Evolutionary conservation across 768 basidiomycete species (phyloP).

Genomic region (Phaeotremella skinneri): DNA sequence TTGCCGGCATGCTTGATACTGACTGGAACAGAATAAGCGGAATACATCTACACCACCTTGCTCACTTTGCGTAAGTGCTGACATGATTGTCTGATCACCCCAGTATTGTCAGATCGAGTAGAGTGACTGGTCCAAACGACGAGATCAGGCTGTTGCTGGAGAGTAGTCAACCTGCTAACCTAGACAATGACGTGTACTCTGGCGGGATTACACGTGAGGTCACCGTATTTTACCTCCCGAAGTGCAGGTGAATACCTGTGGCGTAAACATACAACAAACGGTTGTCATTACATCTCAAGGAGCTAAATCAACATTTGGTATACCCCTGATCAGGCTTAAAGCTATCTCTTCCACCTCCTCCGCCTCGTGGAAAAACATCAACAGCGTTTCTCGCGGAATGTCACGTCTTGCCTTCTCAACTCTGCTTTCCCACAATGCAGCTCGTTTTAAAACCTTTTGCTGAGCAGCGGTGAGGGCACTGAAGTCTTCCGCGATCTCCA

Average conservation of each 20-base stretch:
- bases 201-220: too few relatives aligned
- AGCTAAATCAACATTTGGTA: not conserved
- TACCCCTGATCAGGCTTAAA: not conserved
- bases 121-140: too few relatives aligned
- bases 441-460: conserved; percentile 21
- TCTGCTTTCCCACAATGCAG: conserved; percentile 16
- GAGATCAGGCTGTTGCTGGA: too few relatives aligned
- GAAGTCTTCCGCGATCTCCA: not conserved
- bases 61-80: not conserved
- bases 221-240: too few relatives aligned
- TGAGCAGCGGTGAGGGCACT: conserved; percentile 13
- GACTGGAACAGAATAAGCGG: conserved; percentile 53
- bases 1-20: conserved; percentile 90
- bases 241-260: not conserved
- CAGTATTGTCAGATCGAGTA: too few relatives aligned
- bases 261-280: not conserved
- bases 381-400: conserved; percentile 4
- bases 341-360: conserved; percentile 10
- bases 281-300: not conserved
- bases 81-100: not conserved
- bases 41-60: conserved; percentile 1
- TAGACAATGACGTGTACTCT: too few relatives aligned
- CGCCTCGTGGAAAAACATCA: conserved; percentile 9
- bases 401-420: conserved; percentile 2
- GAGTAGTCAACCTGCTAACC: too few relatives aligned